Base-by-base conservation (phyloP, 2,329 filamentous ascomycete genomes). In the Rhytidhysteron rufulum region DNA sequence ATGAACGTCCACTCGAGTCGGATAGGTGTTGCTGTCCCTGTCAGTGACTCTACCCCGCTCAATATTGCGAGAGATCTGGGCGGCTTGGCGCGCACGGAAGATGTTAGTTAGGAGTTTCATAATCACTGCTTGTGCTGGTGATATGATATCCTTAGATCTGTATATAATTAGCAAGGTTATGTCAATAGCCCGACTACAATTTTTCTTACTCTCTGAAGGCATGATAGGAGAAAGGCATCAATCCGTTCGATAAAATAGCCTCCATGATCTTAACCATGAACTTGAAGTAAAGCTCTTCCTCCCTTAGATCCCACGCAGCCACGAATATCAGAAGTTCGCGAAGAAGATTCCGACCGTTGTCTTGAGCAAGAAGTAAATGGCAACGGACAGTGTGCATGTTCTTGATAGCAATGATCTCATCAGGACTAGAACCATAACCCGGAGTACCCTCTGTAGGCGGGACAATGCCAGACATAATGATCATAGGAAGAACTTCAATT, bases 211-310 rank as follows among this genome's bases (percentile, higher is more conserved):
- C 94, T 34, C 88, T 79, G 52, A 97, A 84, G 22, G 88, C 87
- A 49, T 91, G 88, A 76, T 94, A 97, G 3, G 90, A 87, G 59
- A 93, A 94, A 0, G 90, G 90, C 62, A 96, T 84, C 20, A 97
- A 72, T 1, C 88, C 88, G 49, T 88, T 94, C 50, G 90, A 85
- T 37, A 96, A 82, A 34, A 96, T 86, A 0, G 91, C 88, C 60
- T 95, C 88, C 68, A 96, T 88, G 44, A 97, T 95, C 65, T 96
- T 90, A 32, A 89, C 86, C 65, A 94, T 96, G 63, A 96, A 88
- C 63, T 95, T 91, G 72, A 95, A 96, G 57, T 96, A 95, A 27
- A 95, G 80, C 45, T 94, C 89, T 44, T 91, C 85, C 62, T 97
- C 90, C 30, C 88, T 85, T 55, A 96, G 83, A 59, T 96, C 91